These are phyloP conservation scores for Kodamaea ohmeri DNA, from an alignment of 1,139 yeast genomes.

Conservation along the genomic window DNA sequence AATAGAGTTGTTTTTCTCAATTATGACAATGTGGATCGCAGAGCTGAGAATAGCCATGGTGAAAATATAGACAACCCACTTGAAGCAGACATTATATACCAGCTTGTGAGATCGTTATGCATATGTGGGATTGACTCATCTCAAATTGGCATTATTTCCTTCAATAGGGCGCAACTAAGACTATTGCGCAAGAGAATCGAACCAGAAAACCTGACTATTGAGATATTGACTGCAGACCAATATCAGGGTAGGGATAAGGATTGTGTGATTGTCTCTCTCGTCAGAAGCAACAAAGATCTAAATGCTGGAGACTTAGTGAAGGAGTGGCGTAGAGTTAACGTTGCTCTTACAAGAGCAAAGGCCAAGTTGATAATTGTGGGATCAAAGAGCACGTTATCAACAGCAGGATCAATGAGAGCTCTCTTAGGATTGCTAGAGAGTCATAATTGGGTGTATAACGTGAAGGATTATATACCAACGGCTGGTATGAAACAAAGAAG, in stretches of 20 bases:
- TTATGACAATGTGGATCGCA: slow-evolving; percentile 62
- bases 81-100: slow-evolving; percentile 66
- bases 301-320: slow-evolving; percentile 74
- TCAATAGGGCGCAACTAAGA: slow-evolving; percentile 78
- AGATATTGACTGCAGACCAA: slow-evolving; percentile 89
- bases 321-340: slow-evolving; percentile 92
- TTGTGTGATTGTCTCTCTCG: slow-evolving; percentile 82
- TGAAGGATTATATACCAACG: neutral
- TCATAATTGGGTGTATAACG: slow-evolving; percentile 62
- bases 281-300: slow-evolving; percentile 69
- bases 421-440: slow-evolving; percentile 60
- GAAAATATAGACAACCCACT: slow-evolving; percentile 70
- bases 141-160: slow-evolving; percentile 82
- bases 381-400: slow-evolving; percentile 60
- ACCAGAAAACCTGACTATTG: slow-evolving; percentile 46
- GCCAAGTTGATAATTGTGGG: slow-evolving; percentile 82
- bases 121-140: slow-evolving; percentile 57
- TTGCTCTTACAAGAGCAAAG: slow-evolving; percentile 89
- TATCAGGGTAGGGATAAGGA: slow-evolving; percentile 96
- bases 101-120: slow-evolving; percentile 59
- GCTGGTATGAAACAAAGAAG: neutral
- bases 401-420: slow-evolving; percentile 54
- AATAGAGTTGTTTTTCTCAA: slow-evolving; percentile 72
- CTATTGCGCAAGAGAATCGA: slow-evolving; percentile 46
- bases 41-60: slow-evolving; percentile 53